A percentile compares a stretch with the other conserved stretches of the same genome.
These are phyloP conservation scores for Cladosporium halotolerans DNA, from an alignment of 2,329 filamentous ascomycete genomes.

Conservation along the genomic window DNA sequence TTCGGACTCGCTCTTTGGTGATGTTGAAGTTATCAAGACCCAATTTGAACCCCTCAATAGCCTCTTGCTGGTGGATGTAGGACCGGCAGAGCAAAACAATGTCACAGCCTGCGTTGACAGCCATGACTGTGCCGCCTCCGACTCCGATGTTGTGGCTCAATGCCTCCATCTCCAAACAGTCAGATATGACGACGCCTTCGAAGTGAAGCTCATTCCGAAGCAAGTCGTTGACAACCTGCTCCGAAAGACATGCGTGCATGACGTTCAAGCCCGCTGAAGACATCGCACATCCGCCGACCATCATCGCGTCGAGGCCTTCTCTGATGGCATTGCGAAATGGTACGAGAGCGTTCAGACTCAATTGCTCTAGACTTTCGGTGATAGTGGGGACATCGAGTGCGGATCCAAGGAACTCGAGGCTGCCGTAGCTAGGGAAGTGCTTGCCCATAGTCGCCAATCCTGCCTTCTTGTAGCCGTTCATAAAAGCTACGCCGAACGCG, in stretches of 20 bases:
- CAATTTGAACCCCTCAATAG: conserved; percentile 80
- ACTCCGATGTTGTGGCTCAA: conserved; percentile 95
- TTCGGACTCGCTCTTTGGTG: conserved; percentile 68
- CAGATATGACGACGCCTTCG: conserved; percentile 85
- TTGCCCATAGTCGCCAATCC: conserved; percentile 87
- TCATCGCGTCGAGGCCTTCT: conserved; percentile 85
- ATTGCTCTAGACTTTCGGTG: conserved; percentile 85
- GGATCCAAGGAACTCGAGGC: conserved; percentile 86
- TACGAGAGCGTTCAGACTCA: conserved; percentile 84
- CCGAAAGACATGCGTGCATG: conserved; percentile 87
- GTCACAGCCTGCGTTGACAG: conserved; percentile 92
- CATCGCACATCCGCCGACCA: conserved; percentile 91
- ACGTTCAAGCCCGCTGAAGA: conserved; percentile 87
- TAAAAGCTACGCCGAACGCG: conserved; percentile 80
- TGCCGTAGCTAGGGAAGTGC: conserved; percentile 94
- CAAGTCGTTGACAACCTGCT: conserved; percentile 87
- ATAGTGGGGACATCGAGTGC: conserved; percentile 91
- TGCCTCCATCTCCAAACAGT: conserved; percentile 95
- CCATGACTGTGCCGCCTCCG: conserved; percentile 93
- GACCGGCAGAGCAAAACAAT: conserved; percentile 82
- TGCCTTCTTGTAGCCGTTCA: conserved; percentile 88
- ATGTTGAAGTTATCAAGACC: conserved; percentile 89
- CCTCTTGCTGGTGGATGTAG: conserved; percentile 83
- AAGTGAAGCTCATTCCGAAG: conserved; percentile 85
- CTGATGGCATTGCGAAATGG: conserved; percentile 87